These are phyloP conservation scores for Sorghum bicolor DNA, from an alignment of 176 grass and related monocot genomes.

Conservation along the genomic window Sorghum_bicolor_NCBIv3 NC_012872.2:64312501-64313000, in stretches of 20 bases:
- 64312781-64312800: no score
- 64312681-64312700: constrained; percentile 48
- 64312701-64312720: constrained; percentile 1
- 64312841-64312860: not conserved
- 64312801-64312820: not conserved
- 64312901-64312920: not conserved
- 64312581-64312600: constrained; percentile 95
- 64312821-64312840: not conserved
- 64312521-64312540: constrained; percentile 80
- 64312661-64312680: constrained; percentile 77
- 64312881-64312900: not conserved
- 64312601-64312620: constrained; percentile 86
- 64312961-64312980: not conserved
- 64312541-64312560: constrained; percentile 97
- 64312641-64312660: constrained; percentile 84
- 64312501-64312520: constrained; percentile 14
- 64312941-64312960: not conserved
- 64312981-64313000: not conserved
- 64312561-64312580: constrained; percentile 81
- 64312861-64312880: not conserved
- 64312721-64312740: constrained; percentile 15
- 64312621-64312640: constrained; percentile 77
- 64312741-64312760: not conserved
- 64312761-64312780: not conserved
- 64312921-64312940: not conserved